Evolutionary conservation across 495 filamentous ascomycete species (phyloP), one percentile per base, ranked within the genome.

Genomic region (Symbiotaphrina buchneri): DNA sequence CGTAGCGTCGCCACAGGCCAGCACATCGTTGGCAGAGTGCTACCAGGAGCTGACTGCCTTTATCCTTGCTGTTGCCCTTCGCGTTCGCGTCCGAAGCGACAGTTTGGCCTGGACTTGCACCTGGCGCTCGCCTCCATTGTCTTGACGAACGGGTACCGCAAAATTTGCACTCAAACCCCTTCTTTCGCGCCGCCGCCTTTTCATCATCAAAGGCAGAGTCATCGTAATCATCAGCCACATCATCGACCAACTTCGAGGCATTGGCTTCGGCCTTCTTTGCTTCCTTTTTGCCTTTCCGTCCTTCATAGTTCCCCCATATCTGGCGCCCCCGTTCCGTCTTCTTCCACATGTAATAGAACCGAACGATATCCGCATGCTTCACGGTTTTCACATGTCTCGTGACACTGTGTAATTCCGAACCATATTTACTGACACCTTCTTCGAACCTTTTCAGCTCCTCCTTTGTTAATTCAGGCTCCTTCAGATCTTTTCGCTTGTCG

Each of bases 291-390:
- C 75, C 75, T 41, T 82, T 85, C 16, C 87, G 60, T 4, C 74
- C 79, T 35, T 79, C 73, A 35, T 76, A 93, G 31, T 66, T 74
- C 21, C 77, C 80, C 90, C 90, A 95, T 17, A 99, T 65, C 42
- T 83, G 67, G 41, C 65, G 70, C 18, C 90, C 87, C 28, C 69
- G 63, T 1, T 75, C 66, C 0, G 83, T 82, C 49, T 94, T 94
- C 58, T 99, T 99, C 90, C 90, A 99, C 41, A 76, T 76, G 49
- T 95, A 95, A 47, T 95, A 99, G 37, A 76, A 91, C 7, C 87
- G 72, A 18, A 87, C 79, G 34, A 94, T 75, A 29, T 79, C 67
- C 20, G 65, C 68, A 37, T 80, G 65, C 24, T 63, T 68, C 18
- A 81, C 65, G 0, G 76, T 78, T 46, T 79, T 83, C 41, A 92